Percentiles rank a stretch among this genome's conserved stretches.
These are phyloP conservation scores for Globisporangium nagaii DNA, from an alignment of 352 stramenopile species.

Conservation along the genomic window DNA sequence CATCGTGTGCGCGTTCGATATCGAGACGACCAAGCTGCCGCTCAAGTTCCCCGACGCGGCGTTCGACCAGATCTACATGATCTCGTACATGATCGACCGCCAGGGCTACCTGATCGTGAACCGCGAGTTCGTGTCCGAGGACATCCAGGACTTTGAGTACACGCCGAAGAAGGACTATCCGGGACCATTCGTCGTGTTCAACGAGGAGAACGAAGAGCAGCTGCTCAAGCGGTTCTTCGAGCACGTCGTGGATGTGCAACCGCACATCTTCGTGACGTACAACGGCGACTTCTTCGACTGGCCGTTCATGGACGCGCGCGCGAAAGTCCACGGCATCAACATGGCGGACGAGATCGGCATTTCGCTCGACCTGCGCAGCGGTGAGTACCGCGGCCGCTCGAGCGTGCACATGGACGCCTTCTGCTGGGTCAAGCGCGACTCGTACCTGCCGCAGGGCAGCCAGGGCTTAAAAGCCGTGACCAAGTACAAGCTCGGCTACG, in stretches of 20 bases:
- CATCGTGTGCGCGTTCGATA: conserved; percentile 98
- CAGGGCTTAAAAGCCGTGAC: conserved; percentile 99
- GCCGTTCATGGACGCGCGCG: conserved; percentile 96
- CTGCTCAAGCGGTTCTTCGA: conserved; percentile 87
- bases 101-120: conserved; percentile 97
- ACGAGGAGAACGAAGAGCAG: conserved; percentile 87
- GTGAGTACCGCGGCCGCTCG: conserved; percentile 90
- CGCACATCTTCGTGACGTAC: conserved; percentile 99
- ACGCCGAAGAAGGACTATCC: conserved; percentile 92
- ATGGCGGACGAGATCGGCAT: conserved; percentile 87
- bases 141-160: conserved; percentile 99
- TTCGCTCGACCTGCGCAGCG: conserved; percentile 58
- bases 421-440: conserved; percentile 99
- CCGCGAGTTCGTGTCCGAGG: conserved; percentile 94
- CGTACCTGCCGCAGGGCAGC: conserved; percentile 97
- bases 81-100: conserved; percentile 98
- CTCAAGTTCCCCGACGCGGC: conserved; percentile 98
- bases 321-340: conserved; percentile 89
- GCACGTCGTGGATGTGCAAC: conserved; percentile 88
- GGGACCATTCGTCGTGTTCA: conserved; percentile 96
- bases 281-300: conserved; percentile 99
- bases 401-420: conserved; percentile 98
- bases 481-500: conserved; percentile 99
- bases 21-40: conserved; percentile 98
- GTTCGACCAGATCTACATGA: conserved; percentile 94